Percentiles rank a stretch among this genome's conserved stretches.
These are phyloP conservation scores for Trichoderma sp. DNA, from an alignment of 2,329 filamentous ascomycete species.

Conservation along the genomic window DNA sequence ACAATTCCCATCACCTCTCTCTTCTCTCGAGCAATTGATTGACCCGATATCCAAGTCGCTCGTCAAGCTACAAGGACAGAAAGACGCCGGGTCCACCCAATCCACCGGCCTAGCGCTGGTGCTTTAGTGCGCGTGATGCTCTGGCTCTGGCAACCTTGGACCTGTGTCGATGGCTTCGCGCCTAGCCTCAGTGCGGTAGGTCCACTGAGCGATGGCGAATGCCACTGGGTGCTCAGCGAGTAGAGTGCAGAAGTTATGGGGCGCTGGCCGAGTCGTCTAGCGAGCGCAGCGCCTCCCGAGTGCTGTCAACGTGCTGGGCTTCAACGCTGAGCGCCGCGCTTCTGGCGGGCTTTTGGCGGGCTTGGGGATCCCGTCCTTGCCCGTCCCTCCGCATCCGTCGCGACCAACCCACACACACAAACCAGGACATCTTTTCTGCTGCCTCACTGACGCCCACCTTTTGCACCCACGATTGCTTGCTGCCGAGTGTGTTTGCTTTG, in stretches of 20 bases:
- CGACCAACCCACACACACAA: constrained; percentile 28
- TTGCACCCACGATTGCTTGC: background rate
- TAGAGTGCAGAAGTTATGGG: background rate
- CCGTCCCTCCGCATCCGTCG: constrained; percentile 27
- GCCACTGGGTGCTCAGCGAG: background rate
- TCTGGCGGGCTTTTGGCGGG: background rate
- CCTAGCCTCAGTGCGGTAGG: constrained; percentile 15
- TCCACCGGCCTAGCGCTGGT: constrained; percentile 16
- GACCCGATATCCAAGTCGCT: background rate
- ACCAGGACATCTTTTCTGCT: constrained; percentile 6
- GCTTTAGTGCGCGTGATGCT: constrained; percentile 17
- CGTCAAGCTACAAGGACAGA: background rate
- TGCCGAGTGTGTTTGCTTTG: background rate
- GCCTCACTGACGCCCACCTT: background rate
- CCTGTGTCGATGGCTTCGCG: background rate
- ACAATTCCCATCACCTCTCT: background rate
- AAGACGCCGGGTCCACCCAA: constrained; percentile 12
- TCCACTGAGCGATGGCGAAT: constrained; percentile 9
- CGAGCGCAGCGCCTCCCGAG: background rate
- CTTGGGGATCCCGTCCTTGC: constrained; percentile 16
- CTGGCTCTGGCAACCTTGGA: background rate
- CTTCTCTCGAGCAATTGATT: background rate
- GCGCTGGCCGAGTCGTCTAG: background rate
- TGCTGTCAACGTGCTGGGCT: background rate
- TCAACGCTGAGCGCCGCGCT: background rate